Evolutionary conservation across 2,329 filamentous ascomycete genomes (phyloP), one percentile per base, ranked within the genome.

Genomic region (Sarocladium kiliense): DNA sequence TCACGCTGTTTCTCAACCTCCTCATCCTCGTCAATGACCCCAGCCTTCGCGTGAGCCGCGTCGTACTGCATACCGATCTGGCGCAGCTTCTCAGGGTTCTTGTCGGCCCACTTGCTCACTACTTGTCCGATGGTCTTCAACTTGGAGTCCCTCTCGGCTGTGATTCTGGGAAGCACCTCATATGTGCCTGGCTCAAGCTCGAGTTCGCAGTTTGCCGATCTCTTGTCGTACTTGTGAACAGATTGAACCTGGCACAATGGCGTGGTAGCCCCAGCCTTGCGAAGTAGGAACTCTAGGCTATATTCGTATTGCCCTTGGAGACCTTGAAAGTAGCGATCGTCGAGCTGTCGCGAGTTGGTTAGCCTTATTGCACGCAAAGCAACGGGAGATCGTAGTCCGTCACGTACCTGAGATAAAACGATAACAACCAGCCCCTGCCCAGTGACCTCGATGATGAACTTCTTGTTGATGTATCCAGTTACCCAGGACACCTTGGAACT

Each of bases 151-250:
- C 72, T 64, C 26, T 64, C 63, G 0, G 86, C 85, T 3, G 81
- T 84, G 60, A 90, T 79, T 65, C 87, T 89, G 62, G 88, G 81
- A 9, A 89, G 71, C 0, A 91, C 80, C 42, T 81, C 81, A 68
- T 90, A 91, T 16, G 74, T 78, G 5, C 87, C 87, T 0, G 85
- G 77, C 30, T 88, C 82, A 1, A 91, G 79, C 36, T 84, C 74
- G n/a, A 89, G 74, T 63, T 91, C 88, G n/a, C 83, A 85, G 56
- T 82, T 88, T 14, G 89, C 81, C 1, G 84, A 86, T 7, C 88
- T 80, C 49, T 75, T 79, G 74, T 86, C 69, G 62, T 66, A 69
- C 12, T 60, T 60, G 25, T 62, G 60, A n/a, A 56, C 55, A 14
- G 62, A 49, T 4, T 44, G 30, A 4, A 45, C 55, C 37, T 57